Conservation (phyloP, 495 filamentous ascomycete species). For the Xylaria acuta region DNA sequence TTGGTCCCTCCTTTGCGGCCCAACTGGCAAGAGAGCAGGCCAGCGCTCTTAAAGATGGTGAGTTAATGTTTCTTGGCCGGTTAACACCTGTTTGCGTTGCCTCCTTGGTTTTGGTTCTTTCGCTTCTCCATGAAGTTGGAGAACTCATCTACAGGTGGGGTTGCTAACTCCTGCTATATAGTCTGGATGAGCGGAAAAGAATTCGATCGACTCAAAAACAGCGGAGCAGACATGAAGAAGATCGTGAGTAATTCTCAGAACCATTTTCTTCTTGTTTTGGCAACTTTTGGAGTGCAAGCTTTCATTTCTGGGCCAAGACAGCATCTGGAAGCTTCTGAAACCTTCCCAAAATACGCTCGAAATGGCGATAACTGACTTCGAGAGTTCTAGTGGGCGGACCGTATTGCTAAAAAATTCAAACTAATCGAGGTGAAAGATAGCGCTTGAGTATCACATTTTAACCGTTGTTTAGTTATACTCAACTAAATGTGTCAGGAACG, state of each 20-base stretch:
- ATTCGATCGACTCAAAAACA: conserved; percentile 10
- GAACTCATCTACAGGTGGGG: not conserved
- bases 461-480: too few relatives aligned
- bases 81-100: not conserved
- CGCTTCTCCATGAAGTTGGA: not conserved
- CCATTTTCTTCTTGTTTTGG: not conserved
- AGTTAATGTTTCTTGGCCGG: not conserved
- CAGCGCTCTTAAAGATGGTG: not conserved
- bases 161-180: conserved; percentile 7
- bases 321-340: not conserved
- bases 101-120: not conserved
- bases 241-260: not conserved
- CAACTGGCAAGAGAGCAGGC: not conserved
- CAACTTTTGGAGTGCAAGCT: not conserved
- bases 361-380: not conserved
- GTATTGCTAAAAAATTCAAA: not conserved
- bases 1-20: not conserved
- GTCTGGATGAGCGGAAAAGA: conserved; percentile 20
- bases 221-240: conserved; percentile 9
- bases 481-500: not conserved
- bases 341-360: not conserved
- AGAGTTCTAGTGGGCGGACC: not conserved
- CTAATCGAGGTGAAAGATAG: not conserved
- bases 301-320: not conserved
- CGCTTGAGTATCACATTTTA: not conserved